Base-by-base conservation (phyloP, 345 rosid genomes). In the Linum lewisii region DNA sequence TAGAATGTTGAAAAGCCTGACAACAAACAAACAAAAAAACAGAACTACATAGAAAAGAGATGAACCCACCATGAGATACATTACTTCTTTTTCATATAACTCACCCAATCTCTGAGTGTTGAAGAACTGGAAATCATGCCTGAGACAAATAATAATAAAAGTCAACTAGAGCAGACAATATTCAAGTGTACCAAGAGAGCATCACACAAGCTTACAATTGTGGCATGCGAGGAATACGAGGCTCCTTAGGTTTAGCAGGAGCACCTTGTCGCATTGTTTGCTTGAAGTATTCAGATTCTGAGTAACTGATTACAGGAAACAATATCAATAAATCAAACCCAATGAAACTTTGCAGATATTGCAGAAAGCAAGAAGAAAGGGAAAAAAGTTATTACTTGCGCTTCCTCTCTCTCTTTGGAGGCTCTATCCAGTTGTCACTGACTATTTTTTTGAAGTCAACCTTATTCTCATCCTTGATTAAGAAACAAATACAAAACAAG, bases 211-310 rank as follows among this genome's bases (percentile, higher is more conserved):
- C 90, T 67, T 68, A 94, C 99, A 94, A 64, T 76, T 84, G 97
- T 22, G 99, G 99, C 99, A 94, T 94, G 69, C 99, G 97, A 59
- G 99, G 99, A 70, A 94, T 90, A 58, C 97, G 84, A 64, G 97
- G 99, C 69, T 94, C 99, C 68, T 83, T 93, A 15, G 99, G 94
- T 79, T 89, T 93, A 45, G 89, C 79, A 21, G 89, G 95, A 68
- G 82, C 95, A 63, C 92, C 94, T 84, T 93, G 97, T 49, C 97
- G 88, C 92, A 93, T 71, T 56, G 96, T 85, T 82, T 93, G 96
- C 79, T 89, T 93, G 36, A 89, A 93, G 79, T 93, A 93, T 50
- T 93, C 96, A 69, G 97, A 84, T 78, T 93, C 99, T 21, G 97
- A 94, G 78, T 90, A 94, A 76, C 97, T 94, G 70, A 52, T 71